Percentiles rank a stretch among this genome's conserved stretches.
Conservation (phyloP, 768 basidiomycete species). For the Clitopilus passeckerianus region DNA sequence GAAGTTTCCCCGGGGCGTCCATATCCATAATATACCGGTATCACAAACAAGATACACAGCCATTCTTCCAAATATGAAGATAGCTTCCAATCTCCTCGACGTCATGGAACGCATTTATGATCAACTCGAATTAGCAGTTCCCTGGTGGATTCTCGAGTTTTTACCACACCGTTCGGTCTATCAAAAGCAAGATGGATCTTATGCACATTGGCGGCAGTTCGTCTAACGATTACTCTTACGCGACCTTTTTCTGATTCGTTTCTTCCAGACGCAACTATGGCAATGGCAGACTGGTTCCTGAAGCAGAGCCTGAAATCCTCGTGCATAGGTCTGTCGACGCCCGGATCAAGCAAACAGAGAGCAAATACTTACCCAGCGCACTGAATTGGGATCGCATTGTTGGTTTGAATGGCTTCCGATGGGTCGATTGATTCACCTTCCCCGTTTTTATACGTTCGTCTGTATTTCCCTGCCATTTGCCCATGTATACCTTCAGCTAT, state of each 20-base stretch:
- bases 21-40: background rate
- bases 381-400: background rate
- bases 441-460: too few species aligned
- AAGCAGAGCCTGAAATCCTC: background rate
- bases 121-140: background rate
- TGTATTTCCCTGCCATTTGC: too few species aligned
- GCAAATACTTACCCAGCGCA: background rate
- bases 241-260: background rate
- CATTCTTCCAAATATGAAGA: background rate
- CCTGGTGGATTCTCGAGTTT: conserved; percentile 4
- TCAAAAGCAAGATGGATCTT: conserved; percentile 2
- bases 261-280: conserved; percentile 2
- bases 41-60: background rate
- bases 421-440: too few species aligned
- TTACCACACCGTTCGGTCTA: background rate
- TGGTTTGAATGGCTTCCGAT: background rate
- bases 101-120: background rate
- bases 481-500: too few species aligned
- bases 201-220: background rate
- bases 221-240: background rate
- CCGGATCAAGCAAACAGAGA: background rate
- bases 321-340: conserved; percentile 1
- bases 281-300: background rate
- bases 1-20: too few species aligned
- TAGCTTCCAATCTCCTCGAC: background rate